phyloP scores from a whole-genome alignment of 768 basidiomycete species.

The Boletus sp. region DNA sequence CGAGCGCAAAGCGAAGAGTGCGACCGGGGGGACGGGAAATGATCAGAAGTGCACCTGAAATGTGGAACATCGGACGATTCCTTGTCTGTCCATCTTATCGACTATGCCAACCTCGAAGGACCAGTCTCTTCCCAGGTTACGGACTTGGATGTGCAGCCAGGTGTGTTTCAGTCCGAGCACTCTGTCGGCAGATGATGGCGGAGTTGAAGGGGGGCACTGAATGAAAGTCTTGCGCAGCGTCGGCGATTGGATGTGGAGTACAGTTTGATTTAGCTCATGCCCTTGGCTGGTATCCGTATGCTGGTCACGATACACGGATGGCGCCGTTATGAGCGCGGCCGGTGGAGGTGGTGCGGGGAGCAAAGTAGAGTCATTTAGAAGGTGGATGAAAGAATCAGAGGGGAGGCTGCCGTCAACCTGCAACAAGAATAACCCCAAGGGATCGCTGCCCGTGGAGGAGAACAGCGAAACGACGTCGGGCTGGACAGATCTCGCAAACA shows the following conservation, averaged over 20 bases:
- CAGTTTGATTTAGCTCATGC: constrained; percentile 55
- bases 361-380: constrained; percentile 59
- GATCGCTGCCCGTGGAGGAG: constrained; percentile 67
- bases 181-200: constrained; percentile 8
- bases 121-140: constrained; percentile 67
- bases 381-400: constrained; percentile 61
- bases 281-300: constrained; percentile 33
- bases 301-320: constrained; percentile 32
- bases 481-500: constrained; percentile 62
- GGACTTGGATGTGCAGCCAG: constrained; percentile 77
- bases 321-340: constrained; percentile 43
- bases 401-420: constrained; percentile 50
- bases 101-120: constrained; percentile 73
- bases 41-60: constrained; percentile 60
- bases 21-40: constrained; percentile 1
- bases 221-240: constrained; percentile 67
- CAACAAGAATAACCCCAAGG: constrained; percentile 53
- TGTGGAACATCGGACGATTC: constrained; percentile 67
- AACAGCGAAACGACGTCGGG: constrained; percentile 68
- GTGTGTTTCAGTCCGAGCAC: constrained; percentile 62
- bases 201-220: constrained; percentile 49
- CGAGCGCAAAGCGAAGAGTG: neutral
- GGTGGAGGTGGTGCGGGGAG: constrained; percentile 47
- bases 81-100: constrained; percentile 58
- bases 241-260: constrained; percentile 79